phyloP scores from a whole-genome alignment of 305 asterid species.

The Fraxinus paxiana region DNA sequence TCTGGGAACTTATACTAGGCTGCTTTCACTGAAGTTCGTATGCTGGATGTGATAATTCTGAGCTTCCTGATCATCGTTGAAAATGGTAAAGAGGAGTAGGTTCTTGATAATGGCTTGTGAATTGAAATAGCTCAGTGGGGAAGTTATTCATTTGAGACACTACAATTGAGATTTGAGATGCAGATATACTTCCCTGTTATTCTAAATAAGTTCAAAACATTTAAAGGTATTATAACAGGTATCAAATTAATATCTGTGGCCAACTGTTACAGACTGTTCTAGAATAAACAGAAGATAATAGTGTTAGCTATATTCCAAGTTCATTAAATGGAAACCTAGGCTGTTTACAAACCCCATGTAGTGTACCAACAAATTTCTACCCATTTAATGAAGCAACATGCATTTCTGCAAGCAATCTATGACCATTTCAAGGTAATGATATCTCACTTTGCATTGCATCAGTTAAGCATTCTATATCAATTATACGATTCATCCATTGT shows the following conservation, averaged over 20 bases:
- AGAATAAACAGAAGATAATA: neutral
- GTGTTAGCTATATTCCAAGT: neutral
- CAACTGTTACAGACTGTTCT: neutral
- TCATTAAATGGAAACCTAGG: constrained; percentile 4
- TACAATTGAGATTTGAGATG: neutral
- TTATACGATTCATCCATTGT: neutral
- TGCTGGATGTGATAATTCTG: neutral
- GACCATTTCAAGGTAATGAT: neutral
- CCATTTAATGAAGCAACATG: neutral
- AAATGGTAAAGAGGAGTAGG: neutral
- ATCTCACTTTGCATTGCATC: neutral
- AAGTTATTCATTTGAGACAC: neutral
- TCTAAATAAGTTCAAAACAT: neutral
- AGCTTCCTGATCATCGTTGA: neutral
- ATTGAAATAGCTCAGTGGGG: neutral
- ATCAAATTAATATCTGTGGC: neutral
- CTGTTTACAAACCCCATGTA: neutral
- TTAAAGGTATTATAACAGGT: neutral
- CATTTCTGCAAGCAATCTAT: constrained; percentile 1
- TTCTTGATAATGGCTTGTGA: neutral
- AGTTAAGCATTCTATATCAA: neutral
- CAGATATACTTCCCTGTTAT: neutral
- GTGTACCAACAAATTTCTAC: neutral
- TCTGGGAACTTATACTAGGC: neutral
- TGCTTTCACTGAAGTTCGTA: neutral